A percentile compares a stretch with the other conserved stretches of the same genome.
These are phyloP conservation scores for Dalechampia spathulata DNA, from an alignment of 441 rosid species.

Conservation along the genomic window DNA sequence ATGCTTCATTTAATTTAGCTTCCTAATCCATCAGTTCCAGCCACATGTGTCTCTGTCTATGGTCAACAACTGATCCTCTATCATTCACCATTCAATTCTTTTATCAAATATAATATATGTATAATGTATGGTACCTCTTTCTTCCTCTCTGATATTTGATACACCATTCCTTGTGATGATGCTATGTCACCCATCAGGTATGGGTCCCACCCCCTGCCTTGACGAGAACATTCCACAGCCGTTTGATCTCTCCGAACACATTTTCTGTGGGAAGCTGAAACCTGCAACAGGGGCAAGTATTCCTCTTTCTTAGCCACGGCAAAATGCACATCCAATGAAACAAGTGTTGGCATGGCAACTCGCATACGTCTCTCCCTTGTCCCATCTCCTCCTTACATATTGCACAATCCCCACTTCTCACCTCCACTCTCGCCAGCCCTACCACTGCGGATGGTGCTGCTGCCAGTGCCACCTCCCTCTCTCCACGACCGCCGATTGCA, in stretches of 20 bases:
- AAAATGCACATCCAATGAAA: slow-evolving; percentile 86
- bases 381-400: slow-evolving; percentile 80
- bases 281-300: slow-evolving; percentile 88
- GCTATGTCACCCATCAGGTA: no score
- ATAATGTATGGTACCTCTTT: no score
- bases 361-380: slow-evolving; percentile 73
- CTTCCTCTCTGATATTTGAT: no score
- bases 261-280: slow-evolving; percentile 79
- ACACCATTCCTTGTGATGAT: no score
- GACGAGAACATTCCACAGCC: slow-evolving; percentile 62
- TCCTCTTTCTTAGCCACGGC: slow-evolving; percentile 76
- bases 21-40: no score
- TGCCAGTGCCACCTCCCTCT: slow-evolving; percentile 42
- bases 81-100: no score
- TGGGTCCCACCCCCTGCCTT: slow-evolving; percentile 20
- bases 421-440: slow-evolving; percentile 54
- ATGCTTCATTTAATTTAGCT: no score
- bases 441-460: slow-evolving; percentile 61
- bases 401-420: slow-evolving; percentile 56
- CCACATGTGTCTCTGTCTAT: no score
- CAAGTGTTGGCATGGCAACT: slow-evolving; percentile 79
- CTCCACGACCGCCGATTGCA: slow-evolving; percentile 34
- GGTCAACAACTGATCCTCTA: no score
- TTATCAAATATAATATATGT: no score
- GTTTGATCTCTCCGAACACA: slow-evolving; percentile 62